Conservation (phyloP, 768 basidiomycete genomes). For the Boletus reticuloceps region DNA sequence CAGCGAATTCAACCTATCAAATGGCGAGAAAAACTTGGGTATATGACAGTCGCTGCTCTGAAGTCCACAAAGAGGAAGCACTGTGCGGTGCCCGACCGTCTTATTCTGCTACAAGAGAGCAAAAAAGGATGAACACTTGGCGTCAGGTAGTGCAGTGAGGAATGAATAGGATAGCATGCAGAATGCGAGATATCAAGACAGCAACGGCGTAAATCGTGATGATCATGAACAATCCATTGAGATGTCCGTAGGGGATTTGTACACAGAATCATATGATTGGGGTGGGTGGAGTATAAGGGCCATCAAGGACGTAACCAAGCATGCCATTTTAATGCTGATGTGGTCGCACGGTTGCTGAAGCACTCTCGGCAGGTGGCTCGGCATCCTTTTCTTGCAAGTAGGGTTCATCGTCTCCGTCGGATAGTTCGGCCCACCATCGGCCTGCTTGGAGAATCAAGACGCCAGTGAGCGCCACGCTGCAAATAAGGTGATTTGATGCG, state of each 20-base stretch:
- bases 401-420: slow-evolving; percentile 56
- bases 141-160: neutral
- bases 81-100: slow-evolving; percentile 3
- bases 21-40: slow-evolving; percentile 11
- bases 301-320: neutral
- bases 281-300: neutral
- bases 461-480: slow-evolving; percentile 86
- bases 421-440: slow-evolving; percentile 79
- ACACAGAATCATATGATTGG: neutral
- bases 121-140: slow-evolving; percentile 5
- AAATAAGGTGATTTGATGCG: slow-evolving; percentile 81
- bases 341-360: neutral
- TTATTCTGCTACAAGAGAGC: slow-evolving; percentile 7
- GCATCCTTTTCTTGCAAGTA: slow-evolving; percentile 29
- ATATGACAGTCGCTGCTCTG: slow-evolving; percentile 11
- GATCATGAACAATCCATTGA: slow-evolving; percentile 8
- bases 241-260: slow-evolving; percentile 7
- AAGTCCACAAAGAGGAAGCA: slow-evolving; percentile 1
- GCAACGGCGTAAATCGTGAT: slow-evolving; percentile 25
- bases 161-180: slow-evolving; percentile 19
- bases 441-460: slow-evolving; percentile 81
- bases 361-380: slow-evolving; percentile 14
- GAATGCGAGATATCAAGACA: slow-evolving; percentile 26
- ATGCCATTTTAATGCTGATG: slow-evolving; percentile 9
- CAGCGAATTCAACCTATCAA: slow-evolving; percentile 3